Evolutionary conservation across 805 yeast species (phyloP).

Genomic region (Jamesozyma rosinii): DNA sequence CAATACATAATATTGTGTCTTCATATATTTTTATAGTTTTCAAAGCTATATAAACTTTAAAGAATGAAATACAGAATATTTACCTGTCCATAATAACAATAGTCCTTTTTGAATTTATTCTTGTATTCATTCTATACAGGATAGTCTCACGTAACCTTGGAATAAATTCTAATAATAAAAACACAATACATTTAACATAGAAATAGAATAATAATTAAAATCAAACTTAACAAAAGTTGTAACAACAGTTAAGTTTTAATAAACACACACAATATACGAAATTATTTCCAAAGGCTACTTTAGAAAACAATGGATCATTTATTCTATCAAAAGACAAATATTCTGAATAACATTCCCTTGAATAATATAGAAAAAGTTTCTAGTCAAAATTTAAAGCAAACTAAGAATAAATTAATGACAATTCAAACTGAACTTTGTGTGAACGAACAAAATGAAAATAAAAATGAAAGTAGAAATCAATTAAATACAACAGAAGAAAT

Average conservation of each 20-base stretch:
- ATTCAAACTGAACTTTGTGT: neutral
- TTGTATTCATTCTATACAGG: too few species aligned
- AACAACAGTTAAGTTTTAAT: neutral
- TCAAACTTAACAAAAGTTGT: neutral
- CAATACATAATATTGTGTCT: neutral
- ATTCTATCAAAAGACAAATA: neutral
- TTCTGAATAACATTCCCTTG: constrained; percentile 3
- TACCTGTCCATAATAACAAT: neutral
- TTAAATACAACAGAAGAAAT: neutral
- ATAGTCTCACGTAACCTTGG: neutral
- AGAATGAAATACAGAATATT: neutral
- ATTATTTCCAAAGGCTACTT: neutral
- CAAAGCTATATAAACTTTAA: neutral
- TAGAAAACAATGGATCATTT: neutral
- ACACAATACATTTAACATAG: neutral
- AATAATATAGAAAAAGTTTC: constrained; percentile 1
- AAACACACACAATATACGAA: neutral
- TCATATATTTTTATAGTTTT: neutral
- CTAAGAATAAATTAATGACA: neutral
- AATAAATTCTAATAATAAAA: neutral
- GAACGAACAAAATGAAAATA: neutral
- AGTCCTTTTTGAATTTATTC: too few species aligned
- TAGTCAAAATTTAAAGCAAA: neutral
- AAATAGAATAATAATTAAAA: neutral
- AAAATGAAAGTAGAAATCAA: neutral